Conservation (phyloP, 192 early-diverging fungal genomes). For the Entrophospora sp. region DNA sequence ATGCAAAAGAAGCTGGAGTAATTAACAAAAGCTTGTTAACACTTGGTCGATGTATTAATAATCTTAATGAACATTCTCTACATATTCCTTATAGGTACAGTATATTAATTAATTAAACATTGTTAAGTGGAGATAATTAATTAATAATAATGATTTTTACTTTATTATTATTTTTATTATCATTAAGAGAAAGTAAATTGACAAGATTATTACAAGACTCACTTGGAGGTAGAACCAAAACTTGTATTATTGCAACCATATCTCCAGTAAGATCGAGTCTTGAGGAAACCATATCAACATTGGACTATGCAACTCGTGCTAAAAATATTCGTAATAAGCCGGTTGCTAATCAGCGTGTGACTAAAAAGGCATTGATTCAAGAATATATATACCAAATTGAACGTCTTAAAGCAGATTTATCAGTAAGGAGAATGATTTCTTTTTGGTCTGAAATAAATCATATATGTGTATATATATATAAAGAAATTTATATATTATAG, state of each 20-base stretch:
- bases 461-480: background rate
- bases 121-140: background rate
- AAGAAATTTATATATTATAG: constrained; percentile 19
- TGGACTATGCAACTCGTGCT: constrained; percentile 67
- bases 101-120: background rate
- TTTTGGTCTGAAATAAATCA: background rate
- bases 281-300: too few species aligned
- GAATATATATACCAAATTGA: constrained; percentile 76
- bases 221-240: constrained; percentile 81
- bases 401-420: constrained; percentile 65
- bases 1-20: constrained; percentile 86
- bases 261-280: constrained; percentile 58
- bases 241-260: constrained; percentile 91
- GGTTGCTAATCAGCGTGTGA: constrained; percentile 67
- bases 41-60: too few species aligned
- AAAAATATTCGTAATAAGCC: constrained; percentile 71
- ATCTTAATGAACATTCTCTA: too few species aligned
- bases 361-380: constrained; percentile 66
- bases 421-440: constrained; percentile 24
- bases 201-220: constrained; percentile 90
- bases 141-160: background rate
- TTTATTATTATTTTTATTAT: constrained; percentile 59
- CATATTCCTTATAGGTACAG: constrained; percentile 59
- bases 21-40: too few species aligned
- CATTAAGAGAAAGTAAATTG: too few species aligned